Base-by-base conservation (phyloP, 2,329 filamentous ascomycete genomes). In the Paraphoma chrysanthemicola region DNA sequence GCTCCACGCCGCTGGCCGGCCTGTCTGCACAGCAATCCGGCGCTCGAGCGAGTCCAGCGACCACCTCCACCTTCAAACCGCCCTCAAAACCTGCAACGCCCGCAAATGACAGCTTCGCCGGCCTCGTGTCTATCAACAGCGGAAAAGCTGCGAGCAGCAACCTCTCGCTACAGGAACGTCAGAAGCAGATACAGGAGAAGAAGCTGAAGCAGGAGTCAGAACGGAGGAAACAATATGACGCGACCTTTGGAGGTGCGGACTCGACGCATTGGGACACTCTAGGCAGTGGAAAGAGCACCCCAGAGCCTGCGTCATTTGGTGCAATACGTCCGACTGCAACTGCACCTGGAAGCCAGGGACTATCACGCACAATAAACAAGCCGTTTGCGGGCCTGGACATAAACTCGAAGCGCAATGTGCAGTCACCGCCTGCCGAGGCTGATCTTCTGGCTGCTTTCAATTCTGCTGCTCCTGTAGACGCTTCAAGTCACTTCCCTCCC, bases 171-270 rank as follows among this genome's bases (percentile, higher is more conserved):
- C 79, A 85, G 53, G 87, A 89, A 68, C 84, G 86, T 50, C 88
- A 90, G 74, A 84, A 81, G 68, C 90, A 87, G 59, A 78, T 97
- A 63, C 86, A 90, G 63, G 91, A 96, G 76, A 89, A 92, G 68
- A 91, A 92, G 76, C 85, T 87, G 60, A 86, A 85, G 57, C 91
- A 94, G 73, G 90, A 93, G 58, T 89, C 89, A 56, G 89, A 93
- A 72, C 86, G 86, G 71, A 86, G 84, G 68, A 89, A 84, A 68
- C 86, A 88, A 72, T 85, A 88, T 67, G 91, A 95, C 63, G 84
- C 86, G 30, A 88, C 94, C 58, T 97, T 92, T 76, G 92, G 91
- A 2, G 87, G 74, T 4, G 78, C 78, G 46, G 81, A 88, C 68
- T 84, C 85, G 10, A 86, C 88, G 59, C 92, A 92, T 72, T 93